Evolutionary conservation across 768 basidiomycete species (phyloP), one percentile per base, ranked within the genome.

Genomic region (Podaxis carcinomalis): DNA sequence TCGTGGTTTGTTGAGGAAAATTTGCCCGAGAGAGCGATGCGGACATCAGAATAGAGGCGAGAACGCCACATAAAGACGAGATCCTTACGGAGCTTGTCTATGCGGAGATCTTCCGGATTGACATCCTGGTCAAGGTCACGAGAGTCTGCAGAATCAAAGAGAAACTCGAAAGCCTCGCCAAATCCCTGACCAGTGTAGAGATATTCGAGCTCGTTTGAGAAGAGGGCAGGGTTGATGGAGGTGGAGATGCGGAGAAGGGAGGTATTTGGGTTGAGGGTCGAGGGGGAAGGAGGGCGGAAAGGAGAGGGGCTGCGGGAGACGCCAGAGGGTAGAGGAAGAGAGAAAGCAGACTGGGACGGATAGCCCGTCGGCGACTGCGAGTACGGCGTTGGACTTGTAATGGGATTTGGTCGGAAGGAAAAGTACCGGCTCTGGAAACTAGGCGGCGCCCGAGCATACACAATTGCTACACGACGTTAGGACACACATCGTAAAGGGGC

Each of bases 31-130:
- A 95, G 83, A 0, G 88, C 82, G 57, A 98, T 87, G 56, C 89
- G 85, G 23, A 96, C 85, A 72, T 98, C 96, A 1, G 93, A 92
- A 71, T 95, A 98, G 16, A 98, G 85, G 52, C 94, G 86, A 11
- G 90, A 92, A 35, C 96, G 78, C 96, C 95, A 98, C 93, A 95
- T 96, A 78, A 89, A 97, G 23, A 95, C 91, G 28, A 97, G 80
- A 69, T 98, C 96, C 73, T 93, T 93, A 62, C 93, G 85, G 9
- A 97, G 83, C 74, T 94, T 92, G 72, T 93, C 92, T 42, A 92
- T 75, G 13, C 92, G 77, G 49, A 82, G 76, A 46, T 83, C 79
- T 59, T 78, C 77, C 0, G 75, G 71, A 56, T 79, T 76, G 35
- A 65, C 66, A 36, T 68, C 66, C 23, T 67, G 61, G 39, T 46